Evolutionary conservation across 768 basidiomycete species (phyloP), one percentile per base, ranked within the genome.

Genomic region (Pleurotus tuber-regium): DNA sequence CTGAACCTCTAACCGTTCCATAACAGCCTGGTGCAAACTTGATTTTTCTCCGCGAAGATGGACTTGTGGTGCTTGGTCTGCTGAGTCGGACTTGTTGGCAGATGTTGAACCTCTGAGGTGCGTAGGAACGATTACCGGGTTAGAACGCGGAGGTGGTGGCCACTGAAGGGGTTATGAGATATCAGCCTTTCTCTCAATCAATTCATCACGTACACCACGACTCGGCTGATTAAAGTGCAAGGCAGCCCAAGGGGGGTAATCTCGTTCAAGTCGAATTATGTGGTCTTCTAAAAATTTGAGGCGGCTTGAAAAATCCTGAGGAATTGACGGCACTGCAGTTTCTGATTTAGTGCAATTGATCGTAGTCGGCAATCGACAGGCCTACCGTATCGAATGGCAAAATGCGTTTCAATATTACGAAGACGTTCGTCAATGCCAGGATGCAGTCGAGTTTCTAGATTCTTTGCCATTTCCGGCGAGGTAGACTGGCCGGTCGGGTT

Each of bases 211-310:
- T 68, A 92, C 90, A 23, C 84, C 87, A 52, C 90, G 81, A 59
- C 82, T 77, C 2, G 90, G 90, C 61, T 92, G 89, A 51, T 87
- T 90, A 63, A 92, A 92, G 61, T 92, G 89, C n/a, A 92, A 69
- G 6, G 89, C 88, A 0, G 89, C 87, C 89, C 89, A 92, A 4
- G 89, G 87, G 2, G 89, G 89, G 59, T 89, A 91, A 47, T 90
- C 88, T 59, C 81, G 87, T 63, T 92, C 89, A 1, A 92, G 72
- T 43, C 76, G 77, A 30, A 87, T 74, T 53, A 92, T 77, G 59
- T 91, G 89, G 30, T 89, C 86, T 63, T 92, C 89, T 1, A 92
- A 65, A 55, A 80, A 83, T 55, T 81, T 80, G 14, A 92, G 67
- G 1, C 89, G 81, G 24, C 78, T 71, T 19, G 86, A 70, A 18